Base-by-base conservation (phyloP, 1,284 basidiomycete genomes). In the Heterobasidion parviporum region DNA sequence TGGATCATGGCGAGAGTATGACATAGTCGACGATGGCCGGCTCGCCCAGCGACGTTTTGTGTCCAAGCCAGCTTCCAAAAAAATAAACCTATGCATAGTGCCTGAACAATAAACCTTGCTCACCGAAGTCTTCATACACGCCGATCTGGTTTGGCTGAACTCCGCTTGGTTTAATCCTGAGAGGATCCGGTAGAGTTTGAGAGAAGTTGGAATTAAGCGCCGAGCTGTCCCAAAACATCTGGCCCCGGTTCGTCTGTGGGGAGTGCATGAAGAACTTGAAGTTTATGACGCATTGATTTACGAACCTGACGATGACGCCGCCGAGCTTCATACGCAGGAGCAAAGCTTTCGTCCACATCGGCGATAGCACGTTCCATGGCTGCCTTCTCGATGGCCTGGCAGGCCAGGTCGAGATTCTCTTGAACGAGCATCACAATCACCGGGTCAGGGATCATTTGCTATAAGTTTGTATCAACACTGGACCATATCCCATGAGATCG, bases 121-220 rank as follows among this genome's bases (percentile, higher is more conserved):
- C 73, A 82, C 89, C 85, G 66, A 99, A 98, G 66, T 98, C 96
- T 64, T 98, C 94, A 71, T 99, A 99, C 5, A 99, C 94, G 55
- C 85, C 83, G 46, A 89, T 74, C 71, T 99, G 97, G 61, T 85
- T 81, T 16, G 82, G 76, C 59, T 91, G 86, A 5, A 99, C 77
- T 50, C 96, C 97, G 48, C 80, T 85, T 8, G 86, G 78, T 64
- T 91, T 90, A 65, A 99, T 83, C 34, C 94, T 85, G 46, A 99
- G 76, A 26, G 91, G 87, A 66, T 98, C 94, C 1, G 97, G 97
- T 36, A 99, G 80, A 54, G 80, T 85, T 2, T 83, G 76, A 35
- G 87, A 82, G 65, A 94, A 94, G 63, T 84, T 87, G 36, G 87
- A 83, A 16, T 83, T 80, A 26, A 85, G 81, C 36, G 82, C 80